Percentiles rank a stretch among this genome's conserved stretches.
These are phyloP conservation scores for Paspalum notatum DNA, from an alignment of 176 grass and related monocot genomes.

Conservation along the genomic window DNA sequence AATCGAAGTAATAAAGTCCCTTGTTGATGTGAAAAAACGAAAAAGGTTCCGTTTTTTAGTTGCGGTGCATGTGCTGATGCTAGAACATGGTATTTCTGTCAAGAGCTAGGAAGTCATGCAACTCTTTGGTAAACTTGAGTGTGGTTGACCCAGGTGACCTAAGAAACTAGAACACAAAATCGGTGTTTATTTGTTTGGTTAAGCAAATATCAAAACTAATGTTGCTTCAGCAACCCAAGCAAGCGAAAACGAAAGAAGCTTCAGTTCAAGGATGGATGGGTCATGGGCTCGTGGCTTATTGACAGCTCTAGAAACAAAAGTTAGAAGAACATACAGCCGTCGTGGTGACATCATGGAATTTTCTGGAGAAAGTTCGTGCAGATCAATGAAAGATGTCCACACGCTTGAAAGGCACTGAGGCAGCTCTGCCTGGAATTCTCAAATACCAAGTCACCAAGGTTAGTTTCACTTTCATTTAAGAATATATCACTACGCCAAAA, in stretches of 20 bases:
- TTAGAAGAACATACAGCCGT: background rate
- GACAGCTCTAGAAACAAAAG: background rate
- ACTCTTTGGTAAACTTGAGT: conserved; percentile 25
- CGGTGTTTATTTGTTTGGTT: conserved; percentile 2
- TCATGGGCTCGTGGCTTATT: background rate
- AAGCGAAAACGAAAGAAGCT: background rate
- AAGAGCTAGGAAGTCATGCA: conserved; percentile 10
- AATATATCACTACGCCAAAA: too few species aligned
- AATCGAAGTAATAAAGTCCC: conserved; percentile 3
- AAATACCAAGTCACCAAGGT: background rate
- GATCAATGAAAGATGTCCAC: background rate
- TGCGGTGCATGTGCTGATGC: conserved; percentile 24
- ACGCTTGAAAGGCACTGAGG: conserved; percentile 16
- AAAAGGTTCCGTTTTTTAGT: background rate
- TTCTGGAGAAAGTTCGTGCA: conserved; percentile 21
- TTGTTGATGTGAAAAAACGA: background rate
- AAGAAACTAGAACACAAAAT: conserved; percentile 23
- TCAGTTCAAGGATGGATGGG: conserved; percentile 11
- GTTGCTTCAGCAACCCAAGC: conserved; percentile 31
- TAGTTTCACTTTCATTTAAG: conserved; percentile 1
- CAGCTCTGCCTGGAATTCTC: background rate
- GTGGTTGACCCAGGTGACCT: conserved; percentile 33
- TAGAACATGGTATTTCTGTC: conserved; percentile 7
- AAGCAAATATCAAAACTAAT: background rate
- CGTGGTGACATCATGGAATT: background rate